These are phyloP conservation scores for Jaminaea rosea DNA, from an alignment of 1,284 basidiomycete genomes.

Conservation along the genomic window DNA sequence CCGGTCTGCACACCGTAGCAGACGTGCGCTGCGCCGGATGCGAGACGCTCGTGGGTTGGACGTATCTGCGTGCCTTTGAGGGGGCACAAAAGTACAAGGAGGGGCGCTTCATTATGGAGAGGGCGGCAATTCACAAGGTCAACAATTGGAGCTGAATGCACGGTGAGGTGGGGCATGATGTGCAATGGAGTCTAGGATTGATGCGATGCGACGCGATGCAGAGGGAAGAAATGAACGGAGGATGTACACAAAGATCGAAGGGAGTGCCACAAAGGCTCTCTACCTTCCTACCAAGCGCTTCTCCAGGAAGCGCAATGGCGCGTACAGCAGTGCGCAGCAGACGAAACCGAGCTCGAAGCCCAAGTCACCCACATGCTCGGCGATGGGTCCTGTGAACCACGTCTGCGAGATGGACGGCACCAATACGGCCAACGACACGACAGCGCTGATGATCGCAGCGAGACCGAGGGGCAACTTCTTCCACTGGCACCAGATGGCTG, in stretches of 20 bases:
- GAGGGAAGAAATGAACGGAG: too few species aligned
- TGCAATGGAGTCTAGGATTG: too few species aligned
- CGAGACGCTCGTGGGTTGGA: slow-evolving; percentile 70
- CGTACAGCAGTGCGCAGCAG: slow-evolving; percentile 36
- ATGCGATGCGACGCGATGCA: too few species aligned
- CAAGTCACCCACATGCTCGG: slow-evolving; percentile 40
- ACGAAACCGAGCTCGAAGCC: slow-evolving; percentile 47
- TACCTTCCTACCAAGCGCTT: slow-evolving; percentile 24
- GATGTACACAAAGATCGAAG: too few species aligned
- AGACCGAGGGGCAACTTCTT: slow-evolving; percentile 53
- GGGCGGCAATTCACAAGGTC: slow-evolving; percentile 68
- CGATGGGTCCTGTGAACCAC: slow-evolving; percentile 41
- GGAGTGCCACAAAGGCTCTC: too few species aligned
- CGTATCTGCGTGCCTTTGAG: slow-evolving; percentile 70
- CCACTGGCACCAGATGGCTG: slow-evolving; percentile 56
- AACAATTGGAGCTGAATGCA: slow-evolving; percentile 64
- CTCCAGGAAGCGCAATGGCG: slow-evolving; percentile 39
- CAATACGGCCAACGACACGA: slow-evolving; percentile 34
- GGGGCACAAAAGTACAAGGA: slow-evolving; percentile 77
- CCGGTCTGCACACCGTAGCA: slow-evolving; percentile 68
- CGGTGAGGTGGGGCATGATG: too few species aligned
- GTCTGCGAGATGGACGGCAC: slow-evolving; percentile 45
- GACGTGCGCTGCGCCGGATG: slow-evolving; percentile 71
- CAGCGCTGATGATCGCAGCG: slow-evolving; percentile 49
- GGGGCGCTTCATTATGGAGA: slow-evolving; percentile 73